Evolutionary conservation across 176 grass and related monocot genomes (phyloP), one percentile per base, ranked within the genome.

Genomic region (Paspalum notatum): DNA sequence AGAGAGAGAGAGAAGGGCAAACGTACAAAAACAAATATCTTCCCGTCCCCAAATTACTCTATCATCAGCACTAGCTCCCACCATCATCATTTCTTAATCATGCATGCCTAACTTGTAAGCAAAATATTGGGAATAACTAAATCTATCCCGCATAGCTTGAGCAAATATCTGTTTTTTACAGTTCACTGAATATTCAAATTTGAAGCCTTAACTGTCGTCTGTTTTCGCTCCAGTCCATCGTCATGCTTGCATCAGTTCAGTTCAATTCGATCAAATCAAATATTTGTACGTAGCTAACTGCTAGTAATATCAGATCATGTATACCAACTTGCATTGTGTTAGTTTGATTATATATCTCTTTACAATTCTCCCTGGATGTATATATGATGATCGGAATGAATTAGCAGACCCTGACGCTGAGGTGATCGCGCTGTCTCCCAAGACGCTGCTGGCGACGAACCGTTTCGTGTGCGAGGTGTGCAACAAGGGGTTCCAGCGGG

Each of bases 391-490:
- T n/a, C n/a, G n/a, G n/a, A n/a, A n/a, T n/a, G n/a, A n/a, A n/a
- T n/a, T n/a, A n/a, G n/a, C 88, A 93, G 97, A 95, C 84, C 97
- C 97, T 0, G 97, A 96, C 77, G 97, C 97, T 0, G 97, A 99
- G 82, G 97, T 99, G 87, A 99, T 99, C 61, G 97, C 97, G 21
- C 79, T 99, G 37, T 96, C 97, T 3, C 97, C 97, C n/a, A 94
- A 87, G 82, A 91, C 97, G 45, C 90, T 99, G 47, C 5, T 99
- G 90, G 93, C 97, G 66, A 96, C 97, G 52, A 99, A 99, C 82
- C 71, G 97, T 20, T 99, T 99, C 78, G 87, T 99, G 54, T 99
- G 97, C 77, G 97, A 99, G 92, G 97, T 99, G 61, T 99, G 97
- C 90, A 93, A 93, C 76, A 99, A 99, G 82, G 97, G 97, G 8